Evolutionary conservation across 1,284 basidiomycete species (phyloP).

Genomic region (Sparassis latifolia): DNA sequence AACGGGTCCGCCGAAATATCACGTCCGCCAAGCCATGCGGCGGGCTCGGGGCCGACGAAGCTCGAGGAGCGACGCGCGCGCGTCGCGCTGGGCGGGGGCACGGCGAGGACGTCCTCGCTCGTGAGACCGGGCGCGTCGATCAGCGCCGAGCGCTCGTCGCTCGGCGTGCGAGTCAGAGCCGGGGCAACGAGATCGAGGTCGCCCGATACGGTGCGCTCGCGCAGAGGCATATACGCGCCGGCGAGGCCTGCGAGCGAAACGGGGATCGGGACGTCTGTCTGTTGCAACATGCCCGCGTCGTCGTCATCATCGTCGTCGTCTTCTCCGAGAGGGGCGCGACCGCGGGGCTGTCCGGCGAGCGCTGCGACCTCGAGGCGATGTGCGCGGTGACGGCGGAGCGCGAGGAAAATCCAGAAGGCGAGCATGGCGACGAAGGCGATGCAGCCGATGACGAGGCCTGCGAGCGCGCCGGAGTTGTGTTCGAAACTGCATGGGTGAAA

Average conservation of each 20-base stretch:
- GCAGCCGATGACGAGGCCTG: constrained; percentile 21
- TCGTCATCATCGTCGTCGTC: constrained; percentile 12
- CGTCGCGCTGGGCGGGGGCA: constrained; percentile 5
- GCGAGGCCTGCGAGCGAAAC: constrained; percentile 4
- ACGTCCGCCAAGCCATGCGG: constrained; percentile 19
- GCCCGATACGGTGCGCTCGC: constrained; percentile 10
- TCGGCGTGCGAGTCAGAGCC: constrained; percentile 1
- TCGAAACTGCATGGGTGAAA: constrained; percentile 13
- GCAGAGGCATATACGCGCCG: constrained; percentile 9
- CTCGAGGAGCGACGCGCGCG: constrained; percentile 4
- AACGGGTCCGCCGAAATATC: constrained; percentile 4
- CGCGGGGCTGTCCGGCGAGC: constrained; percentile 4
- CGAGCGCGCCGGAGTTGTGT: constrained; percentile 21
- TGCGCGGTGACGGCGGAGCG: constrained; percentile 16
- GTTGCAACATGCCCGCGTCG: constrained; percentile 4
- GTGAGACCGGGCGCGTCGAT: constrained; percentile 14
- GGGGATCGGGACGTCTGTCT: constrained; percentile 9
- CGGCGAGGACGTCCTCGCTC: constrained; percentile 5
- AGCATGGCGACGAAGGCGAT: constrained; percentile 18
- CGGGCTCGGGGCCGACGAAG: constrained; percentile 13
- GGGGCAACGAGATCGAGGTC: not conserved
- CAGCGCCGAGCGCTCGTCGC: constrained; percentile 11
- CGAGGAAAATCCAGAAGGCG: constrained; percentile 14
- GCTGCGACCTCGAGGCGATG: constrained; percentile 13
- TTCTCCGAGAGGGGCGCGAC: constrained; percentile 11